These are phyloP conservation scores for Aegilops sharonensis DNA, from an alignment of 176 grass and related monocot genomes.

Conservation along the genomic window DNA sequence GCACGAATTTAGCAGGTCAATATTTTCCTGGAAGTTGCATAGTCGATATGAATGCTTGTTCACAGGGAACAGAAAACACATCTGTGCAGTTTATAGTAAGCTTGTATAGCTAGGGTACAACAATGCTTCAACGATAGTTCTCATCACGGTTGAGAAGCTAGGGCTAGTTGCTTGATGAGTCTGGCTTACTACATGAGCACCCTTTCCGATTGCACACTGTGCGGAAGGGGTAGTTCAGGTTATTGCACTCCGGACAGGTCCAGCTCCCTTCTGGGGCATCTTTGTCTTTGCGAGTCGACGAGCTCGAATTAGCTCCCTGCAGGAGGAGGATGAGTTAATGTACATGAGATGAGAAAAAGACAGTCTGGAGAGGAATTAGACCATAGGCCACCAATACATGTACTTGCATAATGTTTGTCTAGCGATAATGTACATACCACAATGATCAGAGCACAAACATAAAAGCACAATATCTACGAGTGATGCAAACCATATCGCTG, in stretches of 20 bases:
- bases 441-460: not conserved
- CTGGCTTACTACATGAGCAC: conserved; percentile 51
- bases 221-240: conserved; percentile 91
- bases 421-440: not conserved
- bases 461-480: too few relatives aligned
- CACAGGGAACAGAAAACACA: not conserved
- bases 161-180: conserved; percentile 30
- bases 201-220: conserved; percentile 80
- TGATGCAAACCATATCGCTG: not conserved
- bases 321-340: not conserved
- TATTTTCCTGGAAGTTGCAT: too few relatives aligned
- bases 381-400: too few relatives aligned
- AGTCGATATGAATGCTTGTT: too few relatives aligned
- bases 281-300: conserved; percentile 47
- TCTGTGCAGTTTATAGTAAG: conserved; percentile 22
- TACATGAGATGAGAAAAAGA: not conserved
- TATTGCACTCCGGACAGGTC: conserved; percentile 86
- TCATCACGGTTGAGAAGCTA: not conserved
- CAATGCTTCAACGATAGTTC: not conserved
- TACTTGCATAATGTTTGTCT: not conserved
- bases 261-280: conserved; percentile 84
- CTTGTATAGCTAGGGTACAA: conserved; percentile 22
- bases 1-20: too few relatives aligned
- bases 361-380: too few relatives aligned
- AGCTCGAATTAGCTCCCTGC: conserved; percentile 23